Conservation (phyloP, 768 basidiomycete genomes). For the Lactifluus echinatus region DNA sequence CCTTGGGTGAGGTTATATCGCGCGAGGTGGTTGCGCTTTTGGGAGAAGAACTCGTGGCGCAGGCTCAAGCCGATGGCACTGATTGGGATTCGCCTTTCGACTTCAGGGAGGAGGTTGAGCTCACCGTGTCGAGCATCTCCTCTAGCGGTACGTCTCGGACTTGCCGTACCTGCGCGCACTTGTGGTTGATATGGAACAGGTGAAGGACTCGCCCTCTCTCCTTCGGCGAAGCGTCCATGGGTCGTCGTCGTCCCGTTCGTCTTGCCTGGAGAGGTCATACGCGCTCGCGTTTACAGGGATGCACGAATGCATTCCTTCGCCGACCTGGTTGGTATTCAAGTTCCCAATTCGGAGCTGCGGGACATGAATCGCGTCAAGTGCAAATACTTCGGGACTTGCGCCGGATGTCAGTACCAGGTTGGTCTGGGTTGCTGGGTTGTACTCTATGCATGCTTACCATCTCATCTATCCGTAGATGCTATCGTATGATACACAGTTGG, state of each 20-base stretch:
- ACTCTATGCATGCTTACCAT: neutral
- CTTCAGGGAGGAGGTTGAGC: slow-evolving; percentile 52
- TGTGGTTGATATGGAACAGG: slow-evolving; percentile 33
- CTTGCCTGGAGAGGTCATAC: slow-evolving; percentile 75
- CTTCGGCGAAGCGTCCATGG: slow-evolving; percentile 52
- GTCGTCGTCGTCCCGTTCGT: slow-evolving; percentile 77
- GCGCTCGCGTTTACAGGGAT: slow-evolving; percentile 62
- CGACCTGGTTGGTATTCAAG: slow-evolving; percentile 58
- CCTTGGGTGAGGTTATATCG: slow-evolving; percentile 66
- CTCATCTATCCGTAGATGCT: slow-evolving; percentile 50
- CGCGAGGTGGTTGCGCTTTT: slow-evolving; percentile 62
- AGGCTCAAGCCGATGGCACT: slow-evolving; percentile 37
- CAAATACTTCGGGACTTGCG: slow-evolving; percentile 83
- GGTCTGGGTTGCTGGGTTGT: neutral
- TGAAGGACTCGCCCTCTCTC: slow-evolving; percentile 53
- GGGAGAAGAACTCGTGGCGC: slow-evolving; percentile 48
- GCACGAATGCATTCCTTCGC: slow-evolving; percentile 66
- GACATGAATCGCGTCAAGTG: slow-evolving; percentile 63
- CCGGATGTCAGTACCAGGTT: slow-evolving; percentile 90
- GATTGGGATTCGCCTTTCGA: slow-evolving; percentile 55
- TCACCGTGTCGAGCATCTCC: slow-evolving; percentile 53
- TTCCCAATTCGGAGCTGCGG: slow-evolving; percentile 54
- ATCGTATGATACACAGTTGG: slow-evolving; percentile 77
- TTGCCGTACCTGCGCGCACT: neutral
- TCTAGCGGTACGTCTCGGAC: slow-evolving; percentile 42